Conservation (phyloP, 2,329 filamentous ascomycete species). For the Corinectria fuckeliana region DNA sequence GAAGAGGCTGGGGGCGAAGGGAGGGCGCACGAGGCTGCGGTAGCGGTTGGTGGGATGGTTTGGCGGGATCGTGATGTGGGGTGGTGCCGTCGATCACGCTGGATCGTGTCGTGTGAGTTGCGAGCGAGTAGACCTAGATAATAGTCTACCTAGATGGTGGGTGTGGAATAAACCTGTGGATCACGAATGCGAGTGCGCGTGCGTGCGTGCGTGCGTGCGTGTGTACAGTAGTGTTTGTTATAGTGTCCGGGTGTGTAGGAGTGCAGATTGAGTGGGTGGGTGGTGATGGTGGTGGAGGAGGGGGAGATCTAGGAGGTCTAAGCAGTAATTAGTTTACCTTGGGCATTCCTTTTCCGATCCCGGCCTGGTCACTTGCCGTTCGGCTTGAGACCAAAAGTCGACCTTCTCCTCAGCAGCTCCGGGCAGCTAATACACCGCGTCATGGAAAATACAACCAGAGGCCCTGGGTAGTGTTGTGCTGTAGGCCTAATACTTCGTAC, state of each 20-base stretch:
- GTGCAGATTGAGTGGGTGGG: background rate
- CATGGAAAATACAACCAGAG: background rate
- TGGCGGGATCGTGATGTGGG: constrained; percentile 1
- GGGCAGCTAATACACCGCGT: no score
- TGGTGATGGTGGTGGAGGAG: background rate
- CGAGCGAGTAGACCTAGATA: no score
- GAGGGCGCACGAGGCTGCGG: background rate
- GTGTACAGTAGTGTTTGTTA: no score
- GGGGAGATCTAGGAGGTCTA: background rate
- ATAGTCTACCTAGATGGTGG: no score
- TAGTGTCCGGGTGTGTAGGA: background rate
- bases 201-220: no score
- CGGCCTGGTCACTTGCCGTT: background rate
- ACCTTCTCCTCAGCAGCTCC: no score
- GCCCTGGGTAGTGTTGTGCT: no score
- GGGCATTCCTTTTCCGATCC: background rate
- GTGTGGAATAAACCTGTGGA: background rate
- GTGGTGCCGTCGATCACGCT: constrained; percentile 19
- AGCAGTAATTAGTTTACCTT: no score
- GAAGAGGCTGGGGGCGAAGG: constrained; percentile 8
- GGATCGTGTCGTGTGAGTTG: constrained; percentile 11
- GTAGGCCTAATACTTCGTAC: no score
- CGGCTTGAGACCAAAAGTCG: no score
- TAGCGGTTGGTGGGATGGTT: background rate
- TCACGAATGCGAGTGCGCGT: background rate